Evolutionary conservation across 2,329 filamentous ascomycete species (phyloP), one percentile per base, ranked within the genome.

Genomic region (Sporothrix brasiliensis): DNA sequence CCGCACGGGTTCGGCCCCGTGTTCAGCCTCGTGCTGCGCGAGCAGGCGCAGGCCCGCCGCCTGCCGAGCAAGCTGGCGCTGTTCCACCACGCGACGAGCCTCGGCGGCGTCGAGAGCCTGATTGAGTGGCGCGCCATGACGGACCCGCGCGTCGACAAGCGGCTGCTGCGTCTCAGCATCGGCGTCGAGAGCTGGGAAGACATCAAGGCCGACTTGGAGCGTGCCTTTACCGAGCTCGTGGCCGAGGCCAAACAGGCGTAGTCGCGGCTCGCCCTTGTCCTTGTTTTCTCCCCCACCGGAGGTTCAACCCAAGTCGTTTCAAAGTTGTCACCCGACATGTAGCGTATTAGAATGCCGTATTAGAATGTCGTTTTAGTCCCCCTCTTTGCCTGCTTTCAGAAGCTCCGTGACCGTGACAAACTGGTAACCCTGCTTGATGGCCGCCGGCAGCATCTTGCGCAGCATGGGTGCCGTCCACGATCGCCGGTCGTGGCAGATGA

Each of bases 61-160:
- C 80, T 99, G 73, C 95, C 95, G 3, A 91, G 90, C 76, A 91
- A 92, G 79, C 81, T 98, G 78, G 78, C 84, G 2, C 85, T 97
- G 58, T 98, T 98, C 83, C 92, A 97, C 76, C 95, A 99, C 80
- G 95, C 95, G 6, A 99, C 95, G 2, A 96, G 92, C 79, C 81
- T 98, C 39, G 95, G 95, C 2, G 94, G 95, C 4, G 93, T 98
- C 11, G 95, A 98, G 86, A 95, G 92, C 77, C 81, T 98, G 82
- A 94, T 99, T 75, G 95, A 99, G 85, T 99, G 95, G 95, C 86
- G 95, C 71, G 88, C 91, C 63, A 95, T 99, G 92, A 90, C 89
- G 71, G 95, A 99, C 83, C 76, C 80, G 3, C 83, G 79, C 0
- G 89, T 96, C 52, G 92, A 96, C 77, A 86, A 84, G 77, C 84